Evolutionary conservation across 2,329 filamentous ascomycete species (phyloP), one percentile per base, ranked within the genome.

Genomic region (Samsoniella hepiali): DNA sequence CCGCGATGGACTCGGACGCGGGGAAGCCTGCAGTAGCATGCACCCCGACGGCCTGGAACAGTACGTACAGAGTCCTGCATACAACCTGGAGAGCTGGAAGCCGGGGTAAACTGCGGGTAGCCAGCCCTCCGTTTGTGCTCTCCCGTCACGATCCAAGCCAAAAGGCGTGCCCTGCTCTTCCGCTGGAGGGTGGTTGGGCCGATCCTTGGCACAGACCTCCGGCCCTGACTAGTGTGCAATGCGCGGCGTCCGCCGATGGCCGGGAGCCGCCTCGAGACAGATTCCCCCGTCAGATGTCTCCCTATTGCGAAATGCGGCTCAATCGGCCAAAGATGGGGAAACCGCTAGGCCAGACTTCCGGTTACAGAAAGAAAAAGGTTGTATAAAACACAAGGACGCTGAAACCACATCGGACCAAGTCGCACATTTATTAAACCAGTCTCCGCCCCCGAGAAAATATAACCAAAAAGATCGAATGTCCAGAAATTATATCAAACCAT

Each of bases 241-340:
- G 10, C 40, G 27, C 61, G 61, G 61, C 61, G 61, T 58, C 61
- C 61, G 61, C 61, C 61, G 61, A 63, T 63, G 61, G 22, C 61
- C 61, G 61, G 45, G 31, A 40, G 9, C 55, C 31, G 59, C 50
- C 5, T 53, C 47, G 58, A 60, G 58, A 42, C 58, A 31, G 22
- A 42, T 60, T 27, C 36, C n/a, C 44, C 57, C 57, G 38, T 54
- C 58, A 54, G 58, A 61, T 61, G 17, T 44, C 22, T 22, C 5
- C 10, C 29, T 8, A 10, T n/a, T n/a, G 58, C 38, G 36, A 51
- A 61, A 47, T 10, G 40, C 58, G 38, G 49, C 38, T 47, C 58
- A 36, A 34, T 50, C 57, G 50, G 31, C 53, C 5, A 11, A 13
- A 45, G 31, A 31, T 54, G 29, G 27, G 31, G 29, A 32, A 22